Base-by-base conservation (phyloP, 495 filamentous ascomycete genomes). In the Cladorrhinum samala region DNA sequence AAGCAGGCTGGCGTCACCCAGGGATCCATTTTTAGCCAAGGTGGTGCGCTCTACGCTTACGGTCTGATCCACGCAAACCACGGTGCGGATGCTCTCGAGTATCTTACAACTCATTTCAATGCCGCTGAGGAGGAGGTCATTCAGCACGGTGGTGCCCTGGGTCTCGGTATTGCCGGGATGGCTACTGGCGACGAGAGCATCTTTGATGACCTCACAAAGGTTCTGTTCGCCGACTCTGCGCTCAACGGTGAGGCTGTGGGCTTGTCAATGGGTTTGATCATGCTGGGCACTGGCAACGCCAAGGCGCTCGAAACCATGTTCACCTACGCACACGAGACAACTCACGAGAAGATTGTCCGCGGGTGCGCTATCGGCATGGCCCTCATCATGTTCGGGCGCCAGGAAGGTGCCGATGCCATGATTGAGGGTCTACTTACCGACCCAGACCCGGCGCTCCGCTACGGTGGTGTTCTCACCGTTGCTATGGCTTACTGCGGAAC, bases 381-480 rank as follows among this genome's bases (percentile, higher is more conserved):
- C 33, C 75, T 99, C 54, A 95, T 97, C 72, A 99, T 96, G 92
- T 97, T 92, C 60, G 90, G 87, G 25, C 86, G 89, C 39, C 91
- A 97, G 70, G 94, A 97, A 65, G 86, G 84, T 49, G 94, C 93
- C 5, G 94, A 99, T 70, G 87, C 89, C 60, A 79, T 96, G 58
- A 94, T 96, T 59, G 91, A 92, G 61, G 89, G 89, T 46, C 84
- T 99, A 9, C 75, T 99, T 36, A 89, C 88, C 55, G 94, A 97
- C 59, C 89, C 93, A 3, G 93, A 99, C 62, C 89, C 93, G 57
- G 89, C 88, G 21, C 75, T 99, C 46, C 83, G 94, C 53, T 99
- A 99, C 61, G 94, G 94, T 60, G 94, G 94, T 75, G 95, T 99
- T 64, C 91, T 96, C 84, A 96, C 93, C n/a, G 87, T 97, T 33